Percentiles rank a stretch among this genome's conserved stretches.
phyloP scores from a whole-genome alignment of 768 basidiomycete genomes.

The Boletus barrowsii region DNA sequence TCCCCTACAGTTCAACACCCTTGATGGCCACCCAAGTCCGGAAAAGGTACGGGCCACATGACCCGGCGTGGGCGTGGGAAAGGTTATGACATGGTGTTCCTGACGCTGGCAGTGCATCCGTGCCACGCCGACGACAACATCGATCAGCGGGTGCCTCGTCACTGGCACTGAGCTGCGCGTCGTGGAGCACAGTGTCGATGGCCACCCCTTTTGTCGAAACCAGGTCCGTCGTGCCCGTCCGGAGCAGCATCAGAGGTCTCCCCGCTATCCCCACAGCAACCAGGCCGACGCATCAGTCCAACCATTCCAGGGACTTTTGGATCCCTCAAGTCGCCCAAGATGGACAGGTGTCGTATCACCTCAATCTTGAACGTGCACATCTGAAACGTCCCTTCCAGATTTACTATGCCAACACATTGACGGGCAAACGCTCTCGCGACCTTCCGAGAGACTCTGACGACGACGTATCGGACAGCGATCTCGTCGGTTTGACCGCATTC shows the following conservation, averaged over 20 bases:
- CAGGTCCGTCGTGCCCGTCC: background rate
- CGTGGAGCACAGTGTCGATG: conserved; percentile 19
- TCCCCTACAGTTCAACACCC: too few species aligned
- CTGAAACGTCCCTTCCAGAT: conserved; percentile 49
- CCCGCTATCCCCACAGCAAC: conserved; percentile 24
- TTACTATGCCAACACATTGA: conserved; percentile 88
- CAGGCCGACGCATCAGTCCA: background rate
- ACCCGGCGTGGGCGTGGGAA: conserved; percentile 11
- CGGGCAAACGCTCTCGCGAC: conserved; percentile 75
- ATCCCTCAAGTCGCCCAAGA: conserved; percentile 78
- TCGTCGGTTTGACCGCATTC: conserved; percentile 49
- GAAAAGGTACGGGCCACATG: too few species aligned
- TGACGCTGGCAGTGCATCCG: conserved; percentile 7
- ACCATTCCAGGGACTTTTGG: conserved; percentile 73
- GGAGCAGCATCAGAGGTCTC: conserved; percentile 28
- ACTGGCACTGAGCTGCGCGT: background rate
- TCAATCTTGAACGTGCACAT: background rate
- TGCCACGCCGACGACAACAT: conserved; percentile 5
- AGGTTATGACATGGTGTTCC: conserved; percentile 12
- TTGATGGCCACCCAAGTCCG: too few species aligned
- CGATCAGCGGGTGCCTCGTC: conserved; percentile 1
- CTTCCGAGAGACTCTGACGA: conserved; percentile 66
- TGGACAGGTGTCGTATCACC: conserved; percentile 61
- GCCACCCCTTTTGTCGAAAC: conserved; percentile 6
- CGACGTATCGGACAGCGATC: conserved; percentile 55